A percentile compares a stretch with the other conserved stretches of the same genome.
Evolutionary conservation across 441 rosid genomes (phyloP).

Genomic region (Codiaeum variegatum): DNA sequence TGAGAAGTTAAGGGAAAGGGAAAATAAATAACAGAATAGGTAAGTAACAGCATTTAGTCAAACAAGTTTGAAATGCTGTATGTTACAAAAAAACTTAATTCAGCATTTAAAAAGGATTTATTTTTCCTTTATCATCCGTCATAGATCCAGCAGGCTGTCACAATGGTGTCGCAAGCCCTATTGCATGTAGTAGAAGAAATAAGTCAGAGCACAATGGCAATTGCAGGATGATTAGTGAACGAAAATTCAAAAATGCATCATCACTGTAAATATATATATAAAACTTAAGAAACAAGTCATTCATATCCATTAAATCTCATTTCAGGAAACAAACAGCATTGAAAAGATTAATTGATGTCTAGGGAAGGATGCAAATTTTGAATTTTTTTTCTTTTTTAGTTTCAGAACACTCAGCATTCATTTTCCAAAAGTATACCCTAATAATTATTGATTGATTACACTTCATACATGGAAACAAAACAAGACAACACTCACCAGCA

Average conservation of each 20-base stretch:
- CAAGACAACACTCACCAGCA: background rate
- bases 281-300: background rate
- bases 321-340: background rate
- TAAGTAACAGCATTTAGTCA: conserved; percentile 6
- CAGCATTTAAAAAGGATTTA: conserved; percentile 2
- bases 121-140: conserved; percentile 30
- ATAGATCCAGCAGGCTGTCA: conserved; percentile 59
- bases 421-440: background rate
- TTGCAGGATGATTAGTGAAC: background rate
- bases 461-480: too few relatives aligned
- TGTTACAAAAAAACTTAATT: conserved; percentile 10
- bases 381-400: background rate
- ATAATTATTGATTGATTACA: too few relatives aligned
- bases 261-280: background rate
- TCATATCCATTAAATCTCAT: background rate
- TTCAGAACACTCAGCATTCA: background rate
- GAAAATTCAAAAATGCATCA: background rate
- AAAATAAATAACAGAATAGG: background rate
- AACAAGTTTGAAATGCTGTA: conserved; percentile 22
- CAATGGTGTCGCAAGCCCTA: conserved; percentile 88
- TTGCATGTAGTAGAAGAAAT: conserved; percentile 39
- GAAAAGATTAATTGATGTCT: background rate
- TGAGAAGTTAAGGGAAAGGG: background rate
- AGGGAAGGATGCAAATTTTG: background rate
- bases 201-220: conserved; percentile 38